Evolutionary conservation across 805 yeast species (phyloP), one percentile per base, ranked within the genome.

Genomic region (Grigorovia jiainica): DNA sequence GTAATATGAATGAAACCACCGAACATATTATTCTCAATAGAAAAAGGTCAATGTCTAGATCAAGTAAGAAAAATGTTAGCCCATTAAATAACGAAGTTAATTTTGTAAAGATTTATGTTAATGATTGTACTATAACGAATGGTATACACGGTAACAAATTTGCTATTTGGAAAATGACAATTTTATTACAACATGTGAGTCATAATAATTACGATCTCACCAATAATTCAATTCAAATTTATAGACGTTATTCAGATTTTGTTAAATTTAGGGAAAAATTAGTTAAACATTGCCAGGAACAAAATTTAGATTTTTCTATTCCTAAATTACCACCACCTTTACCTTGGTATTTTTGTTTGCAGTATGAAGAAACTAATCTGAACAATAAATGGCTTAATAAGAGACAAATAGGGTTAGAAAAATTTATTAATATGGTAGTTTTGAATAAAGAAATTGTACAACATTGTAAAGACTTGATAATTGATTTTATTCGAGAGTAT

Each of bases 221-320:
- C 4, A 38, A 40, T 9, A 54, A 54, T 4, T 43, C 47, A 21
- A 67, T 82, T 16, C 55, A 62, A 36, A 51, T 76, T 4, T 72
- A 76, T 54, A 76, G 73, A 54, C 57, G 95, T 31, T 85, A 81
- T 58, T 72, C 76, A 29, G 90, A 84, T 36, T 73, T 85, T 46
- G 78, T 62, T 32, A 47, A 44, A 25, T 65, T 85, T 29, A 66
- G 80, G 20, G 51, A 51, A 1, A 46, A 50, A 4, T 56, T 82
- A 17, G 27, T 53, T 51, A 21, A n/a, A 8, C 35, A 21, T 4
- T 15, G 31, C 7, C 21, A 31, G 13, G n/a, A 11, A 8, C 16
- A 24, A 9, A 32, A 27, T 10, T 25, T 9, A 10, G 20, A 21
- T n/a, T 63, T 63, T 0, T 60, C 59, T 5, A 58, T 78, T 1